Base-by-base conservation (phyloP, 495 filamentous ascomycete species). In the Neurospora hispaniola region DNA sequence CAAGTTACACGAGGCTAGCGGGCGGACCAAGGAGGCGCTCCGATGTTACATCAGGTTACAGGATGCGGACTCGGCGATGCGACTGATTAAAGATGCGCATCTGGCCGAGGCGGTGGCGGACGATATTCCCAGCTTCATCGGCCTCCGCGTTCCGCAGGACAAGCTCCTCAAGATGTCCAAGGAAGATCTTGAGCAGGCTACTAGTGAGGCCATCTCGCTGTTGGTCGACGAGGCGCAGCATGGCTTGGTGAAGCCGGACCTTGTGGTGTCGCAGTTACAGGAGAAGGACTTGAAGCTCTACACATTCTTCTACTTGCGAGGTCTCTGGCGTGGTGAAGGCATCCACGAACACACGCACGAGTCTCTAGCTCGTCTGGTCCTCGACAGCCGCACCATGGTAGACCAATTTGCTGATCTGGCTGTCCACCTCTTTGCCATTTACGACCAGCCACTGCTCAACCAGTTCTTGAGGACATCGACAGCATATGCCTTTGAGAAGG, bases 191-290 rank as follows among this genome's bases (percentile, higher is more conserved):
- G 91, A 94, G 77, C 88, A 91, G 74, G 81, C 89, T 5, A 94
- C 93, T 5, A 85, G 88, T 2, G 95, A 98, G 78, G 90, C 94
- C 8, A 92, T 97, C 70, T 87, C 87, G 14, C 86, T 98, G 23
- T 90, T 99, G 23, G 94, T 95, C n/a, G 88, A 93, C 40, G 96
- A 97, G 81, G 94, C 94, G 10, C 90, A 92, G 71, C 92, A 94
- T 68, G 96, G 96, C 2, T 90, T 95, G 54, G 92, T 99, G 18
- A 90, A 85, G 12, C 92, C 94, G 0, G 86, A 90, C 3, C 85
- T 88, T 0, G 94, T 98, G 6, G 90, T 98, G 42, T 75, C 82
- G 2, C 95, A 98, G 75, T 86, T 99, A 3, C 81, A 86, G 72
- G 75, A 80, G 72, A 86, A 84, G 71, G 78, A 86, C 38, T 77